phyloP scores from a whole-genome alignment of 495 filamentous ascomycete genomes.

The Neurospora sp. region DNA sequence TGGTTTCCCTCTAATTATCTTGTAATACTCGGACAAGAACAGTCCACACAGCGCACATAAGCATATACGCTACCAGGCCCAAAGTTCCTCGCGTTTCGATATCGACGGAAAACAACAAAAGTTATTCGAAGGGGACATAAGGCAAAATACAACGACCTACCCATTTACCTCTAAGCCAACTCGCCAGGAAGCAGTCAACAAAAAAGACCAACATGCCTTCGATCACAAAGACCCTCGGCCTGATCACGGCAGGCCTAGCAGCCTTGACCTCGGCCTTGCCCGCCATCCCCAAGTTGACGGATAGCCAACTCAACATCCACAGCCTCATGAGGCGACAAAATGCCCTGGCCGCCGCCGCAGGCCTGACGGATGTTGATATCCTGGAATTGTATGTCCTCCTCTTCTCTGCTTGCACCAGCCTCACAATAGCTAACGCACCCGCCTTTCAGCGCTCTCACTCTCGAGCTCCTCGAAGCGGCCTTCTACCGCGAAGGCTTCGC shows the following conservation, averaged over 20 bases:
- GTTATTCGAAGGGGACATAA: neutral
- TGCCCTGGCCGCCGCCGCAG: constrained; percentile 39
- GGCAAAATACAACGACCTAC: constrained; percentile 2
- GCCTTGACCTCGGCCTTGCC: constrained; percentile 36
- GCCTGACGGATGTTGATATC: constrained; percentile 54
- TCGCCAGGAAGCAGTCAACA: neutral
- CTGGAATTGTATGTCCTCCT: constrained; percentile 53
- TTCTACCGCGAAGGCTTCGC: constrained; percentile 55
- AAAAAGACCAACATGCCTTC: constrained; percentile 36
- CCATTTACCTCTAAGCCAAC: neutral
- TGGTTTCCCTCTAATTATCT: constrained; percentile 25
- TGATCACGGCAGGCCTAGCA: constrained; percentile 35
- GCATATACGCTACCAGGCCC: constrained; percentile 18
- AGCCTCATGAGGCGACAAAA: constrained; percentile 41
- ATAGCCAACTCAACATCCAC: constrained; percentile 33
- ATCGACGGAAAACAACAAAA: constrained; percentile 8
- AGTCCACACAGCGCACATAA: neutral
- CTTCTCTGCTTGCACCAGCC: neutral
- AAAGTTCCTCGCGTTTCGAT: constrained; percentile 19
- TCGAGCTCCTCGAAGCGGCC: constrained; percentile 52
- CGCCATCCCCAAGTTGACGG: constrained; percentile 32
- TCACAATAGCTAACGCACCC: constrained; percentile 11
- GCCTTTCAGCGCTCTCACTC: constrained; percentile 46
- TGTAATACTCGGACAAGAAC: constrained; percentile 24
- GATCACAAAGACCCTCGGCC: constrained; percentile 31